Percentiles rank a stretch among this genome's conserved stretches.
phyloP scores from a whole-genome alignment of 306 rosid genomes.

The peach (Prunus persica) region Prunus_persica_NCBIv2 NC_034013.1:9639501-9640000 shows the following conservation, averaged over 20 bases:
- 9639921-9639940: constrained; percentile 56
- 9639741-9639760: constrained; percentile 57
- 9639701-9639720: constrained; percentile 77
- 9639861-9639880: neutral
- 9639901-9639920: constrained; percentile 14
- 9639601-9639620: neutral
- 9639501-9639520: constrained; percentile 81
- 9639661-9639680: constrained; percentile 20
- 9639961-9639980: constrained; percentile 43
- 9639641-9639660: constrained; percentile 2
- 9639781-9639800: constrained; percentile 49
- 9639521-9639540: constrained; percentile 78
- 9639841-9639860: neutral
- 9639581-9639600: neutral
- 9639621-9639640: neutral
- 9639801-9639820: constrained; percentile 8
- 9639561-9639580: constrained; percentile 5
- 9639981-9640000: constrained; percentile 45
- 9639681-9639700: constrained; percentile 18
- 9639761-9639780: constrained; percentile 53
- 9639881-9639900: neutral
- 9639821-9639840: constrained; percentile 16
- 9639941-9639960: constrained; percentile 32
- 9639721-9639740: constrained; percentile 85
- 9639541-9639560: neutral